Conservation (phyloP, 306 rosid genomes). For the Styphnolobium japonicum region DNA sequence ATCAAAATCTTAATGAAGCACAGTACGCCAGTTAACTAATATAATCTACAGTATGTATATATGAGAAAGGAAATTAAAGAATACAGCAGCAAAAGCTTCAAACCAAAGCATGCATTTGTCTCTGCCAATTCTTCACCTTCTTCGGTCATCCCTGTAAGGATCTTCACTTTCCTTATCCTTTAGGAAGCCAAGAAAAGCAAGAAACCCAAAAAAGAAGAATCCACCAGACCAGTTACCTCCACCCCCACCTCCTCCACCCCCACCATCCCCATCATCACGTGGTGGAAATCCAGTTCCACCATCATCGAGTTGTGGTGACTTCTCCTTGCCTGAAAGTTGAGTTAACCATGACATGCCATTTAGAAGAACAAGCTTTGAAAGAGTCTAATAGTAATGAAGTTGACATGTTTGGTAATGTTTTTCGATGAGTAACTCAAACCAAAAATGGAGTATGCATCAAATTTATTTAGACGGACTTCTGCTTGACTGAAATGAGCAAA, state of each 20-base stretch:
- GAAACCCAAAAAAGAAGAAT: constrained; percentile 94
- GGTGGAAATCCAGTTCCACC: constrained; percentile 88
- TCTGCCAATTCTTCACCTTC: constrained; percentile 42
- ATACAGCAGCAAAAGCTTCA: constrained; percentile 21
- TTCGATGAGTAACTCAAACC: not conserved
- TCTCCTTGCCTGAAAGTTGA: constrained; percentile 80
- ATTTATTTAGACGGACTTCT: not conserved
- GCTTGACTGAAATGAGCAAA: not conserved
- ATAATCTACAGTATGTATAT: constrained; percentile 4
- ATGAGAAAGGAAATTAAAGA: constrained; percentile 20
- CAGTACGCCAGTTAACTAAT: constrained; percentile 24
- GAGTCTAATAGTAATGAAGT: not conserved
- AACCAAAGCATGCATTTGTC: not conserved
- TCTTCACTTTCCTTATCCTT: constrained; percentile 88
- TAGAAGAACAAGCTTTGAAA: not conserved
- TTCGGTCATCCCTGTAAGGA: constrained; percentile 52
- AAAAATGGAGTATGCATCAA: not conserved
- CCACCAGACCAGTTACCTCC: constrained; percentile 98
- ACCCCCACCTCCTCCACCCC: constrained; percentile 96
- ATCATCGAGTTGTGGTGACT: constrained; percentile 82
- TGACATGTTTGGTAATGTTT: not conserved
- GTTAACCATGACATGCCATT: not conserved
- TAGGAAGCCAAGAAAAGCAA: constrained; percentile 82
- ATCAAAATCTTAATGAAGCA: constrained; percentile 33
- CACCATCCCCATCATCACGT: constrained; percentile 83